Evolutionary conservation across 2,329 filamentous ascomycete genomes (phyloP), one percentile per base, ranked within the genome.

Genomic region (Aspergillus arachidicola): DNA sequence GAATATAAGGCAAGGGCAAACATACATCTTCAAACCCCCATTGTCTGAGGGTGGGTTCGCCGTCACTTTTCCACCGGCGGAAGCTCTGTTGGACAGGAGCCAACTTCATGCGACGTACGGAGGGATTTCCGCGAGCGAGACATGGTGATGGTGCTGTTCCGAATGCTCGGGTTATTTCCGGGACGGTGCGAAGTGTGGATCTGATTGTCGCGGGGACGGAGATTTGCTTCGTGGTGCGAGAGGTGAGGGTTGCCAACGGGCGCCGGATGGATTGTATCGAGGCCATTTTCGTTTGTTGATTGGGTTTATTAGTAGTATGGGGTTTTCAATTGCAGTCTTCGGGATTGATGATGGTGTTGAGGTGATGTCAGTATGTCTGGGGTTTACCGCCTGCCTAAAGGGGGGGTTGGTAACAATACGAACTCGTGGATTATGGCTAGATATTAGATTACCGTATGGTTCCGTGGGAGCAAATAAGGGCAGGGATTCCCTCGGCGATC

Each of bases 1-100:
- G 36, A 21, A 21, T 6, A n/a, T 36, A 19, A 46, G 30, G 30
- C 12, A 28, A 34, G 14, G 46, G 9, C 1, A n/a, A 10, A 59
- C 68, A 46, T 75, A 78, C 76, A 46, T 78, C 75, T 67, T 79
- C 76, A 55, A 78, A 79, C 7, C 67, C 71, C 72, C 75, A 76
- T 59, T 73, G 57, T 34, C 67, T 69, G 26, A 76, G 65, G 7
- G 48, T 16, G 14, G 23, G 14, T 9, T 43, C 16, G 4, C 12
- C 38, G 21, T 58, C 36, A n/a, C 60, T 62, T 11, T 41, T 54
- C 56, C 56, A 54, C n/a, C 60, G 60, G 28, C 28, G 9, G 10
- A 11, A 21, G 10, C 9, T 5, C 7, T 11, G 32, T 21, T 55
- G 51, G 21, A 26, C 21, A 16, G 12, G 34, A 21, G 59, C 34